Base-by-base conservation (phyloP, 2,329 filamentous ascomycete genomes). In the Penicillium sp. region DNA sequence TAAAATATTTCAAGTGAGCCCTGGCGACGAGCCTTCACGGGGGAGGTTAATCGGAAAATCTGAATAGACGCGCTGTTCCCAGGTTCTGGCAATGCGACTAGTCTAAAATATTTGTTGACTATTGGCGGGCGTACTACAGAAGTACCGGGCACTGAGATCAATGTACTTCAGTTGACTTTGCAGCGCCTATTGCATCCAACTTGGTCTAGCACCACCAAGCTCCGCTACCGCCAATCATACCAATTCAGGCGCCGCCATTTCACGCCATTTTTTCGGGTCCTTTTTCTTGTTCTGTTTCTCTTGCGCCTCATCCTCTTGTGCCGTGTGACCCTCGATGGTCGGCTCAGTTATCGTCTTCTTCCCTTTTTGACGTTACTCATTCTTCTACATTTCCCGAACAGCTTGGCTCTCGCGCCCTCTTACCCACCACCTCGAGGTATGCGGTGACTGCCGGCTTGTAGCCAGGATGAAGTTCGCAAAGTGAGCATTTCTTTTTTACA, bases 391-490 rank as follows among this genome's bases (percentile, higher is more conserved):
- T 43, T 32, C 29, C 11, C 24, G 33, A 35, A n/a, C 13, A 43
- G 29, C 33, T 43, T n/a, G 41, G 25, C 41, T 40, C 8, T 43
- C 13, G 6, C 25, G 43, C 11, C 39, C 43, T 38, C 25, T 40
- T 33, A 35, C 26, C 37, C 49, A 44, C 41, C 42, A 38, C 39
- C 24, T 2, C 28, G 28, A 52, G 35, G 32, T 38, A 51, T 57
- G 55, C 48, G 41, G 57, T 59, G 57, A 57, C 46, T 48, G 46
- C 41, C 37, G 28, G 37, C 49, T 25, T 42, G 40, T 50, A 47
- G 48, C 50, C 59, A 65, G 52, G 46, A 82, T 82, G 79, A 82
- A 82, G 68, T 82, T 82, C 62, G 79, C 79, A 66, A 82, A 82
- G 79, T 81, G 65, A 48, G 70, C 66, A 18, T 38, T 18, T 45